A percentile compares a stretch with the other conserved stretches of the same genome.
phyloP scores from a whole-genome alignment of 2,329 filamentous ascomycete genomes.

The Monosporascus sp. region DNA sequence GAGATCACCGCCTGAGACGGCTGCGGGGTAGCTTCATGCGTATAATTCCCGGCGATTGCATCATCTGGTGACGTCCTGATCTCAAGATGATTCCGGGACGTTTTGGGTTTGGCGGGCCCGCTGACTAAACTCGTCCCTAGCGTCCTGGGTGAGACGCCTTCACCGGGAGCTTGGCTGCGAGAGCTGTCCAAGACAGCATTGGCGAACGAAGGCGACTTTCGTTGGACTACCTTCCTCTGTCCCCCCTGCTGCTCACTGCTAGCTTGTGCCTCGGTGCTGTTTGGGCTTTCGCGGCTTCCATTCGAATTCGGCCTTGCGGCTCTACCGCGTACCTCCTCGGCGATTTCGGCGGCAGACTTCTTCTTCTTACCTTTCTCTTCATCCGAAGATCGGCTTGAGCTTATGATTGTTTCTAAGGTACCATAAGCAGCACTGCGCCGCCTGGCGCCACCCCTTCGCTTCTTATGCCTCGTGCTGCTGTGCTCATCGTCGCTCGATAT shows the following conservation, averaged over 20 bases:
- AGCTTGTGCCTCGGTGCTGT: conserved; percentile 22
- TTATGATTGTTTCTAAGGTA: conserved; percentile 63
- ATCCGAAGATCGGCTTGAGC: conserved; percentile 59
- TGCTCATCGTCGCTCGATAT: conserved; percentile 54
- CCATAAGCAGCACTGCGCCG: conserved; percentile 53
- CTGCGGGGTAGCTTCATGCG: conserved; percentile 22
- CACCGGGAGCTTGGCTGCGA: conserved; percentile 23
- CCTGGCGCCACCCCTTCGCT: conserved; percentile 36
- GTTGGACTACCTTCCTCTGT: conserved; percentile 20
- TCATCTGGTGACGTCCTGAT: conserved; percentile 33
- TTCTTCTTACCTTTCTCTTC: conserved; percentile 59
- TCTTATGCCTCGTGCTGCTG: conserved; percentile 31
- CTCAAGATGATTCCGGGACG: conserved; percentile 47
- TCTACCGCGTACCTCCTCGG: conserved; percentile 49
- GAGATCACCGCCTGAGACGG: conserved; percentile 17
- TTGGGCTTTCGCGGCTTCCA: conserved; percentile 24
- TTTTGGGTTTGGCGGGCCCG: conserved; percentile 53
- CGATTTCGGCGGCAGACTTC: conserved; percentile 53
- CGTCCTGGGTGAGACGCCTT: conserved; percentile 25
- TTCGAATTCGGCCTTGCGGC: conserved; percentile 30
- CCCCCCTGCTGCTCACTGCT: conserved; percentile 16
- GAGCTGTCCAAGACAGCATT: conserved; percentile 41
- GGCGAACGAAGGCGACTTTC: conserved; percentile 40
- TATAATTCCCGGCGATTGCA: conserved; percentile 9
- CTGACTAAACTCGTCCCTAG: conserved; percentile 44